Conservation (phyloP, 164 flowering plant species). For the Berberis vulgaris region DNA sequence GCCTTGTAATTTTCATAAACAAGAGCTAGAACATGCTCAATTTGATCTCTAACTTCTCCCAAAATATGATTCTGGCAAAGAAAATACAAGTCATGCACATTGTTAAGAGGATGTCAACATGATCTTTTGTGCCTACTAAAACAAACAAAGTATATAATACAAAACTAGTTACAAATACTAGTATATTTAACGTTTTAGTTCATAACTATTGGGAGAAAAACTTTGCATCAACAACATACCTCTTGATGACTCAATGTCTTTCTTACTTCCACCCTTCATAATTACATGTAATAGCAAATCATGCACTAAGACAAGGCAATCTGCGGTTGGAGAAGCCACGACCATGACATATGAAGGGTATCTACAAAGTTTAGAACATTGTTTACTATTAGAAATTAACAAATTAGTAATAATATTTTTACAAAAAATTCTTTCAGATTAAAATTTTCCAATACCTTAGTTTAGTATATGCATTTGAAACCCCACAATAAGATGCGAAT, state of each 20-base stretch:
- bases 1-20: slow-evolving; percentile 87
- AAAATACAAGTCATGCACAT: background rate
- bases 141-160: background rate
- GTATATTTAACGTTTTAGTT: background rate
- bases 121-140: background rate
- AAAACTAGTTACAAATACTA: background rate
- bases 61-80: slow-evolving; percentile 67
- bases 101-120: background rate
- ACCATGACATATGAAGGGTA: slow-evolving; percentile 92
- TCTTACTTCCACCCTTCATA: slow-evolving; percentile 51
- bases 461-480: slow-evolving; percentile 81
- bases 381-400: background rate
- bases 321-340: slow-evolving; percentile 92
- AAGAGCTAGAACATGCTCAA: slow-evolving; percentile 66
- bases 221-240: slow-evolving; percentile 27
- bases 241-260: slow-evolving; percentile 87
- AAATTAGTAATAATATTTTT: background rate
- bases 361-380: slow-evolving; percentile 28
- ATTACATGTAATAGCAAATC: slow-evolving; percentile 68
- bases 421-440: background rate
- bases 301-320: slow-evolving; percentile 68
- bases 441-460: slow-evolving; percentile 39
- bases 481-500: slow-evolving; percentile 86
- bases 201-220: background rate
- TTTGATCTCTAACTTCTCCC: slow-evolving; percentile 79